Evolutionary conservation across 805 yeast species (phyloP), one percentile per base, ranked within the genome.

Genomic region (Starmera pachycereana): DNA sequence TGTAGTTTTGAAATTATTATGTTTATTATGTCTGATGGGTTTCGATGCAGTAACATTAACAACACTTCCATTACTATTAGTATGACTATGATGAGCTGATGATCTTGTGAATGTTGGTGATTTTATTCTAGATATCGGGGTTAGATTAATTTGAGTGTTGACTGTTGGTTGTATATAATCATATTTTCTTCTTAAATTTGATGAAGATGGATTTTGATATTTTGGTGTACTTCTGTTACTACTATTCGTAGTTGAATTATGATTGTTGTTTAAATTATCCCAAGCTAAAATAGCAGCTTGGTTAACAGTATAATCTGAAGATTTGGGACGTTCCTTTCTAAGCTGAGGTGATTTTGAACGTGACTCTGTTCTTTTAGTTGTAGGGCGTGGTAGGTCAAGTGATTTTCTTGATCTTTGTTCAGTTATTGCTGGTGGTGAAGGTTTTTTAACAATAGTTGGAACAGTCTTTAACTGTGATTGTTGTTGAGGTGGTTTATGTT

Each of bases 281-380:
- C 58, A 54, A 5, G 58, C 58, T 4, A 51, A 33, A 4, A 46
- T 16, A 1, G 58, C 58, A 18, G 58, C 58, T 38, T 49, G 48
- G 9, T 48, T 44, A 7, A 53, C 40, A 5, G 56, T 41, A 6
- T 48, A 19, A 13, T 54, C 57, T 18, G 50, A 45, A 3, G 58
- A 52, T 34, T 51, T 52, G 10, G 56, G 54, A 28, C 56, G 47
- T 25, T 49, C 53, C 27, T 32, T 18, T 27, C 28, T 33, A 8
- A 14, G 25, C 2, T 32, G 18, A 12, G 28, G 32, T 16, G 19
- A 31, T 22, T 11, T 28, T 16, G 18, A 16, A 16, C 18, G 18
- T 3, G 18, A 16, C 18, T 16, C 18, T 16, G 18, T 16, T 16
- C 18, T 16, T 16, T 16, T 16, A 33, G 16, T 35, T 31, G 10